A percentile compares a stretch with the other conserved stretches of the same genome.
phyloP scores from a whole-genome alignment of 352 stramenopile species.

The Poterioochromonas sp. region DNA sequence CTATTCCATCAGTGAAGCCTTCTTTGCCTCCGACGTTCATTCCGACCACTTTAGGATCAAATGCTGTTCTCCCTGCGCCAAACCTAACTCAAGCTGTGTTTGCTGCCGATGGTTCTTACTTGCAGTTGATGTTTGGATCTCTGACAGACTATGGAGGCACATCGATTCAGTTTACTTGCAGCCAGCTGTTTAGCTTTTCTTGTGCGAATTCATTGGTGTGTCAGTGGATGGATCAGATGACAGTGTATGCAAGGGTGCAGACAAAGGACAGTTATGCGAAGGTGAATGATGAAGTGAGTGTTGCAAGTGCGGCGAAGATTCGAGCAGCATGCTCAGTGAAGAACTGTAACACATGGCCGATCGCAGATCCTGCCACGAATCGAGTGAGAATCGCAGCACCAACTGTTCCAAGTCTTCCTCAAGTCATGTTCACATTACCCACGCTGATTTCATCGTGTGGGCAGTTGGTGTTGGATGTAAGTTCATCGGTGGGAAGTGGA shows the following conservation, averaged over 20 bases:
- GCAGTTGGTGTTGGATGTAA: background rate
- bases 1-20: too few species aligned
- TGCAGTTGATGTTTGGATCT: background rate
- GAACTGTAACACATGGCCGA: too few species aligned
- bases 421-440: background rate
- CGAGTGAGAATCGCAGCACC: background rate
- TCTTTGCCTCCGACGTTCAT: too few species aligned
- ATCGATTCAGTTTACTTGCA: background rate
- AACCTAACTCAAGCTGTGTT: background rate
- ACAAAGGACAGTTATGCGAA: background rate
- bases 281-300: background rate
- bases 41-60: background rate
- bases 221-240: background rate
- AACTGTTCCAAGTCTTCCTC: background rate
- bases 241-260: background rate
- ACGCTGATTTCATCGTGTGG: background rate
- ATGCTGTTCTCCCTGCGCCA: background rate
- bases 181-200: background rate
- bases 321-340: background rate
- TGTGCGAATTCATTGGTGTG: background rate
- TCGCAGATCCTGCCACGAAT: background rate
- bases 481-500: background rate
- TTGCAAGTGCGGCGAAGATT: background rate
- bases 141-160: background rate
- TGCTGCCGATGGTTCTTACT: background rate